Conservation (phyloP, 331 rosid species). For the Acacia pycnantha region DNA sequence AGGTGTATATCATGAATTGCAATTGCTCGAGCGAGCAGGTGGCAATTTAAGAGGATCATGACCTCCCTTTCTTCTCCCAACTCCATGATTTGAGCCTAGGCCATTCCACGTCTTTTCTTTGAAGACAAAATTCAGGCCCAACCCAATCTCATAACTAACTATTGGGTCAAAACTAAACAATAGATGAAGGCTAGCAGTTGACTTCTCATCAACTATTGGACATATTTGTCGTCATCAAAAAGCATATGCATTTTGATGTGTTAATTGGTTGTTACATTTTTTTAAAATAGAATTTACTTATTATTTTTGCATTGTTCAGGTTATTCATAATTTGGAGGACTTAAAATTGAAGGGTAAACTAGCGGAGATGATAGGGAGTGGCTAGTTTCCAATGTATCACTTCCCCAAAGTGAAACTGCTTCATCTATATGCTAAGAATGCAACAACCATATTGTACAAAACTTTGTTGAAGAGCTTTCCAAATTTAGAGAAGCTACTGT, state of each 20-base stretch:
- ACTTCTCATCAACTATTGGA: no score
- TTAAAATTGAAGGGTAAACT: background rate
- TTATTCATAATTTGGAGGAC: background rate
- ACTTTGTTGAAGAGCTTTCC: background rate
- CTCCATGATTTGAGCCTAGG: no score
- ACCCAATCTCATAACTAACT: no score
- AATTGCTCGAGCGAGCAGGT: no score
- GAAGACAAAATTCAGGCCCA: no score
- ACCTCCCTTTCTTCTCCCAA: no score
- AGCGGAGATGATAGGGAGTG: background rate
- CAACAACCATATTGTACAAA: background rate
- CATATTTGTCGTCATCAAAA: background rate
- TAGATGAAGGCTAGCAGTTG: no score
- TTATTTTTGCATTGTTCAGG: background rate
- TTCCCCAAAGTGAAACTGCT: background rate
- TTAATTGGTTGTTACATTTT: background rate
- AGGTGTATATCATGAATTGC: no score
- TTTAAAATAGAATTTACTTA: no score
- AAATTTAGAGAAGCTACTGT: background rate
- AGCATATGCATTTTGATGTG: background rate
- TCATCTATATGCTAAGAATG: fast-evolving
- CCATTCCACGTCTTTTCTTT: no score
- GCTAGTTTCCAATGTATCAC: background rate
- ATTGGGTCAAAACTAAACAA: no score
- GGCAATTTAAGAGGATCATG: no score